Percentiles rank a stretch among this genome's conserved stretches.
Conservation (phyloP, 805 yeast genomes). For the Metschnikowia anglica region DNA sequence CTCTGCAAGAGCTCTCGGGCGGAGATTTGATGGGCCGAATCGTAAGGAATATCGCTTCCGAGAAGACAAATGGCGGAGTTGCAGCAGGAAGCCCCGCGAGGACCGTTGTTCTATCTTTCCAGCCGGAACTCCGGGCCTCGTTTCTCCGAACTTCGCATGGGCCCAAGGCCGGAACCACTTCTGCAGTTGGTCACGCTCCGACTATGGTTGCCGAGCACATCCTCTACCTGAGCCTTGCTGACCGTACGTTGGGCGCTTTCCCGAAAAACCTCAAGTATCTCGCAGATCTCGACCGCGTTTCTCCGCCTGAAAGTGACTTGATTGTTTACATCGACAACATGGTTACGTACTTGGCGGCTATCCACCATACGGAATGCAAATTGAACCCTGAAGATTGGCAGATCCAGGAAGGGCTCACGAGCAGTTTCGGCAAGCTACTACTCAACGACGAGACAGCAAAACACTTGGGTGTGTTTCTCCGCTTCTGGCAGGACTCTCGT, state of each 20-base stretch:
- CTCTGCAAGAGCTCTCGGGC: not conserved
- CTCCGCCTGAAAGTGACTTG: slow-evolving; percentile 32
- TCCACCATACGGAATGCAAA: slow-evolving; percentile 27
- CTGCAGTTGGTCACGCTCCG: not conserved
- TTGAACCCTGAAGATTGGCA: slow-evolving; percentile 22
- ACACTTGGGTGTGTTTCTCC: slow-evolving; percentile 35
- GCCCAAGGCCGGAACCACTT: no score
- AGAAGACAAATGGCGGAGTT: not conserved
- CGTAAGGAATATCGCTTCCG: not conserved
- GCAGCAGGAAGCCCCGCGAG: not conserved
- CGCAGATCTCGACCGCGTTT: slow-evolving; percentile 36
- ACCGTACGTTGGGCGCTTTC: slow-evolving; percentile 27
- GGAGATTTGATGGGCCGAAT: not conserved
- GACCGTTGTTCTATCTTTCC: slow-evolving; percentile 4
- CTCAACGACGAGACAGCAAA: slow-evolving; percentile 26
- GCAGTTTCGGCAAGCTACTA: slow-evolving; percentile 28
- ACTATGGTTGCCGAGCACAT: slow-evolving; percentile 29
- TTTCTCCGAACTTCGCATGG: slow-evolving; percentile 1
- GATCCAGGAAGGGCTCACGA: slow-evolving; percentile 24
- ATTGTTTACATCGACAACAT: slow-evolving; percentile 32
- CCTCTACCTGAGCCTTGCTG: slow-evolving; percentile 28
- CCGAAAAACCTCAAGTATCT: slow-evolving; percentile 38
- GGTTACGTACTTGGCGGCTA: slow-evolving; percentile 28
- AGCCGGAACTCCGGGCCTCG: slow-evolving; percentile 4
- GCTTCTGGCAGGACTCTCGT: slow-evolving; percentile 37